phyloP scores from a whole-genome alignment of 2,329 filamentous ascomycete species.

The Talaromyces sp. region DNA sequence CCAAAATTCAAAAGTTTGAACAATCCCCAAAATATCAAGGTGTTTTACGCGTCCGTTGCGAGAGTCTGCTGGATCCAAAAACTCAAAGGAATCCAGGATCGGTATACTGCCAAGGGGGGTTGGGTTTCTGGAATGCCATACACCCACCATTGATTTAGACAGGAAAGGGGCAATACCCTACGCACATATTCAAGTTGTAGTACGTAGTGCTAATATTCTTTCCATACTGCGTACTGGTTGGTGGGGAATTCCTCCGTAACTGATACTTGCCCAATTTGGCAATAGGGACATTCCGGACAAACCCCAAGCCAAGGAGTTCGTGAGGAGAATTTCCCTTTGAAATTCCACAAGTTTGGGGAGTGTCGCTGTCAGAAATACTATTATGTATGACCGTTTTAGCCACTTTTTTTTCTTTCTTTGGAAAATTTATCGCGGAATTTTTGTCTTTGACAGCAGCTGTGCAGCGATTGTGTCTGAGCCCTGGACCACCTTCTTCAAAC shows the following conservation, averaged over 20 bases:
- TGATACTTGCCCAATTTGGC: background rate
- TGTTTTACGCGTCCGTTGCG: background rate
- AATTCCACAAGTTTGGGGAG: background rate
- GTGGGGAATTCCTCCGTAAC: background rate
- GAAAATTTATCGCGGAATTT: background rate
- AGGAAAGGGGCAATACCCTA: background rate
- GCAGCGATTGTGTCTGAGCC: background rate
- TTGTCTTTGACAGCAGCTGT: background rate
- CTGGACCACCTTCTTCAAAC: background rate
- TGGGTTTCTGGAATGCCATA: background rate
- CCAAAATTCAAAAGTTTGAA: background rate
- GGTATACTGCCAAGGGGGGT: background rate
- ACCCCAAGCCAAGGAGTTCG: background rate
- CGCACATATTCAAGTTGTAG: background rate
- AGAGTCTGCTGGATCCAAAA: background rate
- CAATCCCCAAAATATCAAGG: background rate
- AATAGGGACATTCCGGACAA: background rate
- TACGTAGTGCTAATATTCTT: too few relatives aligned
- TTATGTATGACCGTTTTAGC: background rate
- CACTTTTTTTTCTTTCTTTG: background rate
- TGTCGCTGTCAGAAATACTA: background rate
- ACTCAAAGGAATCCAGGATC: background rate
- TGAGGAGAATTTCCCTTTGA: background rate
- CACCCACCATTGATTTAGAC: background rate
- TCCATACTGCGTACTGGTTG: background rate